Evolutionary conservation across 2,329 filamentous ascomycete species (phyloP), one percentile per base, ranked within the genome.

Genomic region (Alternaria sp.): DNA sequence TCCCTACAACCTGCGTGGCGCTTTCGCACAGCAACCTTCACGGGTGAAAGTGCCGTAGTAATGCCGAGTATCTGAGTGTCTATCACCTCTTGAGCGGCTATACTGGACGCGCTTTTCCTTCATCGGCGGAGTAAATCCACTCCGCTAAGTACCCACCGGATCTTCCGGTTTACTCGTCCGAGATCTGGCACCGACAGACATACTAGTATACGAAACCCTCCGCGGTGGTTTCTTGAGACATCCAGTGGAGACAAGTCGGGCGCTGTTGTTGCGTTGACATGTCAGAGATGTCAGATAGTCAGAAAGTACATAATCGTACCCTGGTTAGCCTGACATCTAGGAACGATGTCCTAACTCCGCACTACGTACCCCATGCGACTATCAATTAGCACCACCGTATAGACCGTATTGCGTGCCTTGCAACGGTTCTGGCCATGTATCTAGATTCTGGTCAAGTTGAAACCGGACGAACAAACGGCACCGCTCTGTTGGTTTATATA

Each of bases 211-310:
- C 6, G n/a, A 40, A 40, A 40, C 36, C 36, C 9, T 40, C 36
- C 36, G n/a, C 36, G 36, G 36, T 40, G 36, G 36, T 40, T 40
- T 40, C 36, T 40, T 46, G 19, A 23, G 17, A 23, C 44, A 23
- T 15, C 19, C 44, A n/a, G 19, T 21, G 12, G 19, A 5, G 21
- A 23, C 2, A 23, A 23, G 44, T 23, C 4, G 26, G 9, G 54
- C n/a, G 21, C 17, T 19, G 25, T 30, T 1, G 12, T 13, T 19
- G 11, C 19, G n/a, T 28, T 30, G 28, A 19, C 26, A 51, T 59
- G 50, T 55, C 50, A 49, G 28, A 47, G 36, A 59, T 47, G 50
- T 59, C 57, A 59, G 49, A 59, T 49, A 8, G 50, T 55, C 57
- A 60, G 57, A 60, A 55, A 12, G 19, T 36, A n/a, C 15, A 40